phyloP scores from a whole-genome alignment of 768 basidiomycete species.

The Lactarius sp. region DNA sequence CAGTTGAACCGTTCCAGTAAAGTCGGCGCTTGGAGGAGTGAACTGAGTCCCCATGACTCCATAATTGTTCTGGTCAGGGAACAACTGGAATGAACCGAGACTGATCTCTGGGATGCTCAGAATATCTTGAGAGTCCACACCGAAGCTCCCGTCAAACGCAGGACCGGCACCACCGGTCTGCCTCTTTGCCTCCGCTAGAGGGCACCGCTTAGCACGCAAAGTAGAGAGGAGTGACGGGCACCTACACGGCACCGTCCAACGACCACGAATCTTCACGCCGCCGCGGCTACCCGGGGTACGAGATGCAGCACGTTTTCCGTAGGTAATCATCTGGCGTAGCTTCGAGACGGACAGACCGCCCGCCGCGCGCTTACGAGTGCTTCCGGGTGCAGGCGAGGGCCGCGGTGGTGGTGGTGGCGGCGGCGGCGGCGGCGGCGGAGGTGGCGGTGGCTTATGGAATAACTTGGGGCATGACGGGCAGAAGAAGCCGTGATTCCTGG shows the following conservation, averaged over 20 bases:
- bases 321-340: slow-evolving; percentile 23
- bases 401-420: slow-evolving; percentile 12
- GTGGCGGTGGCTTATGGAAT: slow-evolving; percentile 23
- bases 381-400: slow-evolving; percentile 25
- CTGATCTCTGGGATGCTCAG: slow-evolving; percentile 33
- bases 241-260: slow-evolving; percentile 28
- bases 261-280: slow-evolving; percentile 27
- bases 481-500: slow-evolving; percentile 33
- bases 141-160: slow-evolving; percentile 35
- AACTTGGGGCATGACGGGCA: slow-evolving; percentile 34
- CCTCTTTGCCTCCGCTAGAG: slow-evolving; percentile 15
- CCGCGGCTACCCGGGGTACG: slow-evolving; percentile 4
- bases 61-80: slow-evolving; percentile 38
- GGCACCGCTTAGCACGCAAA: background rate
- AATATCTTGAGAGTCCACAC: slow-evolving; percentile 39
- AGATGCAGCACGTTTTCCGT: slow-evolving; percentile 19
- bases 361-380: slow-evolving; percentile 10
- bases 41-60: slow-evolving; percentile 8
- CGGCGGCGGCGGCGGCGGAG: slow-evolving; percentile 3
- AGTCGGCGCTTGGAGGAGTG: slow-evolving; percentile 12
- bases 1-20: slow-evolving; percentile 28
- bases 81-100: slow-evolving; percentile 37
- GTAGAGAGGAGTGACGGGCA: background rate
- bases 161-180: slow-evolving; percentile 26
- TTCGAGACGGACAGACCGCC: slow-evolving; percentile 24